Base-by-base conservation (phyloP, 2,329 filamentous ascomycete genomes). In the Penicillium sp. region DNA sequence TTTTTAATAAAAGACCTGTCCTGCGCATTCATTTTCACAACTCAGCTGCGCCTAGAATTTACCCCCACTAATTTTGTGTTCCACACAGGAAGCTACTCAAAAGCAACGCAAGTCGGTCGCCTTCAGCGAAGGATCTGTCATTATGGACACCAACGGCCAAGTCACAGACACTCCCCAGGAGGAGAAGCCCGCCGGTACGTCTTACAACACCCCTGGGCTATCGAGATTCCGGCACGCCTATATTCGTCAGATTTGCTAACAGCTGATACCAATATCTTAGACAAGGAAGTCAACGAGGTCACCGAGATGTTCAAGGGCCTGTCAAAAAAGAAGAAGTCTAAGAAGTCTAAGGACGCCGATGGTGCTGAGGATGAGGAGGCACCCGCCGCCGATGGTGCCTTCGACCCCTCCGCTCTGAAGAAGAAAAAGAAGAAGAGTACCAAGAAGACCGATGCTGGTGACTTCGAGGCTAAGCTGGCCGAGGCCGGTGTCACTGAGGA, bases 81-180 rank as follows among this genome's bases (percentile, higher is more conserved):
- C 54, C 48, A 43, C 54, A 52, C 58, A 80, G 77, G 75, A 78
- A 68, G 72, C 76, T 60, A 64, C 74, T 58, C 66, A 74, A 33
- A 92, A 90, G 76, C 86, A 88, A 70, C 89, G 92, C 79, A 96
- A 97, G 80, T 95, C 91, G 43, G 93, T 97, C 70, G 88, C 92
- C 62, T 97, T 97, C 76, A 92, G 88, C 73, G 90, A 94, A 77
- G 90, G 91, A 70, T 85, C 91, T 67, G 84, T 90, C 63, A 87
- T 96, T 68, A 92, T 97, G 74, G 90, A 96, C 80, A 85, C 86
- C 76, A 90, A 96, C 82, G 93, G 93, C 68, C 86, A 88, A 72
- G 86, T 97, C 72, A 91, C 85, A 74, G 86, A 90, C 74, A 84
- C 87, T 64, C 82, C 84, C 67, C 86, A 88, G 69, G 89, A 91